These are phyloP conservation scores for Suillus plorans DNA, from an alignment of 768 basidiomycete genomes.

Conservation along the genomic window DNA sequence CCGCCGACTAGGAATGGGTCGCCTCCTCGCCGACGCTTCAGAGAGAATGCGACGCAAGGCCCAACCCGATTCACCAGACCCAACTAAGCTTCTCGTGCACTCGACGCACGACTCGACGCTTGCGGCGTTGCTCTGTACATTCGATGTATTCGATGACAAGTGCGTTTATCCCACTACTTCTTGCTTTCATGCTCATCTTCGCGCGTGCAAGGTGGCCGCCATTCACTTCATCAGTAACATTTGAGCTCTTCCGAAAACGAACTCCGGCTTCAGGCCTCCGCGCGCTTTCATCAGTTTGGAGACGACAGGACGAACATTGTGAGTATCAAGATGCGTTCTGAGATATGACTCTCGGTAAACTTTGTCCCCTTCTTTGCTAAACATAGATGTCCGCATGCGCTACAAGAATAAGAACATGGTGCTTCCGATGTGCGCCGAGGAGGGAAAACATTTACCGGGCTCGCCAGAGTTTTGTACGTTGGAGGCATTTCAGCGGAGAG, in stretches of 20 bases:
- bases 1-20: conserved; percentile 74
- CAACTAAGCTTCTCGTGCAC: conserved; percentile 65
- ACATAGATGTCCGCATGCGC: conserved; percentile 56
- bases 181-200: not conserved
- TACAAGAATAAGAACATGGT: conserved; percentile 68
- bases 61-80: conserved; percentile 41
- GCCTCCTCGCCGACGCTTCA: conserved; percentile 63
- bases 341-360: conserved; percentile 8
- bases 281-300: not conserved
- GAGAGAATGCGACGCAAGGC: conserved; percentile 62
- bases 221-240: conserved; percentile 71
- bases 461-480: conserved; percentile 75
- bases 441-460: conserved; percentile 67
- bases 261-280: conserved; percentile 4
- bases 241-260: conserved; percentile 63
- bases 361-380: too few species aligned
- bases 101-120: conserved; percentile 73
- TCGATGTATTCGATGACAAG: conserved; percentile 75
- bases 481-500: conserved; percentile 57
- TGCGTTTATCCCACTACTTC: conserved; percentile 28
- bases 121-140: conserved; percentile 59
- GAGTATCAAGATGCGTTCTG: not conserved
- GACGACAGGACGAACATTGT: not conserved
- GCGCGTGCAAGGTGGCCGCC: conserved; percentile 59
- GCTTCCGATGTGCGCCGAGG: conserved; percentile 63